Conservation (phyloP, 768 basidiomycete genomes). For the Coprinopsis marcescibilis region DNA sequence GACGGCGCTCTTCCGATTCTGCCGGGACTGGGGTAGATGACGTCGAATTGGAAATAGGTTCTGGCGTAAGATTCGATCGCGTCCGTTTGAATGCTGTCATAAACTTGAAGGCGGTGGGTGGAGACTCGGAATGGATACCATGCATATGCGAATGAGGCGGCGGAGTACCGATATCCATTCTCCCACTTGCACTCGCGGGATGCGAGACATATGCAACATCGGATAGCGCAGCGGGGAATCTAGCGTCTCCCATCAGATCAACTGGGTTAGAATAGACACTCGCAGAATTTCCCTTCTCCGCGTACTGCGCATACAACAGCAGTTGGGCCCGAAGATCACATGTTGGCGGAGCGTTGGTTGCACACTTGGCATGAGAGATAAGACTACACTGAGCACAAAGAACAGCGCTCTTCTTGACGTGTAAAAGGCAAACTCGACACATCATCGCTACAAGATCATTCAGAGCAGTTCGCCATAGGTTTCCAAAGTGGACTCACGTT, state of each 20-base stretch:
- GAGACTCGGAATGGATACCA: conserved; percentile 26
- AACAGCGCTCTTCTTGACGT: conserved; percentile 81
- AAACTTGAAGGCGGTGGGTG: conserved; percentile 61
- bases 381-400: conserved; percentile 88
- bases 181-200: conserved; percentile 38
- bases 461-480: conserved; percentile 8
- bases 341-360: conserved; percentile 64
- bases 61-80: conserved; percentile 48
- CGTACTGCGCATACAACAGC: conserved; percentile 72
- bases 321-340: conserved; percentile 81
- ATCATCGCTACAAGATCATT: conserved; percentile 56
- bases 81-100: conserved; percentile 61
- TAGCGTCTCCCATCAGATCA: conserved; percentile 36
- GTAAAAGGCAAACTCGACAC: conserved; percentile 77
- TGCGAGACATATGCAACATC: conserved; percentile 50
- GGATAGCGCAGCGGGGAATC: conserved; percentile 44
- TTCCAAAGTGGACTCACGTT: conserved; percentile 52
- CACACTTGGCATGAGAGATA: conserved; percentile 79
- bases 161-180: conserved; percentile 30
- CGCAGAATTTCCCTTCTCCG: conserved; percentile 55
- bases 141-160: conserved; percentile 27
- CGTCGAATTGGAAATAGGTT: conserved; percentile 22
- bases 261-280: conserved; percentile 49
- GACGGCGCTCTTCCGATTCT: conserved; percentile 17
- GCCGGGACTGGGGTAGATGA: conserved; percentile 18